phyloP scores from a whole-genome alignment of 768 basidiomycete genomes.

The Crucibulum laeve region DNA sequence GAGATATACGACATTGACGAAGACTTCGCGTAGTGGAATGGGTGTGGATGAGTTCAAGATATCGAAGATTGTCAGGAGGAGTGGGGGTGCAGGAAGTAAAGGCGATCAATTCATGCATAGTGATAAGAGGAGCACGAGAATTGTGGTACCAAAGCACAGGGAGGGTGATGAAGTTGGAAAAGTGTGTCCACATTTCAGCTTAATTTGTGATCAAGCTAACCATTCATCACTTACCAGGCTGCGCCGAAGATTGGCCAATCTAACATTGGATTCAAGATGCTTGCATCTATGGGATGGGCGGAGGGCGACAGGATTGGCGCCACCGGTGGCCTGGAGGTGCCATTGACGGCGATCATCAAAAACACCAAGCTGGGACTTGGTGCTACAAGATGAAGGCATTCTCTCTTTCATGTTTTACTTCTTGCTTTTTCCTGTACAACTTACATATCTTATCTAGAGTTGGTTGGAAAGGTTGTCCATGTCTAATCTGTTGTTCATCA shows the following conservation, averaged over 20 bases:
- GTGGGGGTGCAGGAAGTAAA: constrained; percentile 25
- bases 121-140: constrained; percentile 18
- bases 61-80: constrained; percentile 33
- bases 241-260: constrained; percentile 77
- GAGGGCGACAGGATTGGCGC: constrained; percentile 77
- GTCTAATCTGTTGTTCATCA: no score
- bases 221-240: constrained; percentile 34
- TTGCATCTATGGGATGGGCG: constrained; percentile 89
- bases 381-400: constrained; percentile 42
- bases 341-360: constrained; percentile 83
- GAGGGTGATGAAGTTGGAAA: constrained; percentile 91
- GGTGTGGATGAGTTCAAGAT: constrained; percentile 61
- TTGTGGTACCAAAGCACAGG: constrained; percentile 42
- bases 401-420: no score
- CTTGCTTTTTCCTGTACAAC: no score
- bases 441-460: no score
- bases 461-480: no score
- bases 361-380: constrained; percentile 83
- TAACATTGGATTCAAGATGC: constrained; percentile 85
- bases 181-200: constrained; percentile 28
- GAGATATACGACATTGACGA: constrained; percentile 74
- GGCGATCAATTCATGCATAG: constrained; percentile 29
- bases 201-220: background rate
- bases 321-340: constrained; percentile 63
- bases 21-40: constrained; percentile 58